A percentile compares a stretch with the other conserved stretches of the same genome.
These are phyloP conservation scores for Pseudocohnilembus persalinus DNA, from an alignment of 169 alveolate genomes.

Conservation along the genomic window DNA sequence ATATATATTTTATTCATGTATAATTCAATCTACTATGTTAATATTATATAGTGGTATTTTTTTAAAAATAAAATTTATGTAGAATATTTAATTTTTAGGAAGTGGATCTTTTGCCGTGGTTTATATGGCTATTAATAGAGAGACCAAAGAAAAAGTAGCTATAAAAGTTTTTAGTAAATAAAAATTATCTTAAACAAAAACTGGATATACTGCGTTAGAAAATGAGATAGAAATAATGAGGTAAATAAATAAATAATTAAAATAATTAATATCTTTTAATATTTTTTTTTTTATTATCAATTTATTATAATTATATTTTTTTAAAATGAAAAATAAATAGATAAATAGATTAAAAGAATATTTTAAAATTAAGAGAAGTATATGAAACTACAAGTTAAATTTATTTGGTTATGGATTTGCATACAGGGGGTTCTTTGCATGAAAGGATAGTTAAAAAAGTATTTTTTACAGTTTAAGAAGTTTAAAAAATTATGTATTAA, in stretches of 20 bases:
- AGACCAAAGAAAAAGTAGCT: not conserved
- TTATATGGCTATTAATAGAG: not conserved
- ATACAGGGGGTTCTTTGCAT: conserved; percentile 59
- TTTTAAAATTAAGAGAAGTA: conserved; percentile 70
- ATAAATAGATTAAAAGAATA: conserved; percentile 42
- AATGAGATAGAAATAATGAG: not conserved
- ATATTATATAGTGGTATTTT: no score
- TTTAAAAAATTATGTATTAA: not conserved
- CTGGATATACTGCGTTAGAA: not conserved
- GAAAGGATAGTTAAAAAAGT: conserved; percentile 21
- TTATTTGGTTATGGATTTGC: conserved; percentile 70
- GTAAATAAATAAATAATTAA: no score
- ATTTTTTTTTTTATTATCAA: no score
- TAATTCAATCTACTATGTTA: no score
- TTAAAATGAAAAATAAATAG: no score
- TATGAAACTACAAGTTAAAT: conserved; percentile 78
- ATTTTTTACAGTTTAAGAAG: not conserved
- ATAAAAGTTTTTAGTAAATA: no score
- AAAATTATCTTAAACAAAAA: not conserved
- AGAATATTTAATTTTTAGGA: not conserved
- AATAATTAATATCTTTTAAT: no score
- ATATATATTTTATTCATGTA: no score
- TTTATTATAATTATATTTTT: no score
- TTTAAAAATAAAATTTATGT: no score
- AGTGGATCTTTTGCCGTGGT: not conserved